Evolutionary conservation across 208 protist genomes (phyloP), one percentile per base, ranked within the genome.

Genomic region (Porcisia hertigi): DNA sequence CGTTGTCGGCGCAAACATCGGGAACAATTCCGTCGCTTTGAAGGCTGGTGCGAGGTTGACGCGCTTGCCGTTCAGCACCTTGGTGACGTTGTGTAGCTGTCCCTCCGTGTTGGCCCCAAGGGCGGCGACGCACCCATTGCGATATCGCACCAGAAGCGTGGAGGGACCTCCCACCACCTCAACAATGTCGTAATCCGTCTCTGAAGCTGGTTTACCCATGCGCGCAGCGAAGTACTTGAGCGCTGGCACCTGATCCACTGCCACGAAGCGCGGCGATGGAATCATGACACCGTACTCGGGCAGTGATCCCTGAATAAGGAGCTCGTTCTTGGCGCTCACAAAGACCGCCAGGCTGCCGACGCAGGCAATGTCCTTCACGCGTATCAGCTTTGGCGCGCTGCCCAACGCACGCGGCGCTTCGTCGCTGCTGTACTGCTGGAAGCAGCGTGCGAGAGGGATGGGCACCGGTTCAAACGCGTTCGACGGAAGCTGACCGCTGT

Each of bases 71-170:
- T 81, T 71, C 20, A 83, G 20, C 20, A 66, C 62, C 71, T 84
- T 83, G 20, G 74, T 71, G 52, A 82, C 69, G 67, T 76, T 84
- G 62, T 88, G 75, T 77, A 94, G 76, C 78, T 94, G 87, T 0
- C 89, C 89, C 69, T 94, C 90, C n/a, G 87, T 77, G 77, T 94
- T 94, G 34, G 87, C 80, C 52, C 90, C 90, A 25, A 94, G 66
- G 11, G 73, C 87, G 6, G 81, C 86, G 41, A 94, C 82, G 71
- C 85, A 94, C n/a, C 90, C 90, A 75, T 94, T 92, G 14, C 72
- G 73, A 71, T 90, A 94, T 45, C 80, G 71, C 73, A 94, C 81
- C 43, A 94, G 79, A 65, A 92, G 66, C 45, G 87, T 92, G 18
- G 81, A 77, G 7, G 89, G 87, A 23, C 87, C 89, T 23, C 77